A percentile compares a stretch with the other conserved stretches of the same genome.
These are phyloP conservation scores for Tulasnella sp. DNA, from an alignment of 768 basidiomycete genomes.

Conservation along the genomic window DNA sequence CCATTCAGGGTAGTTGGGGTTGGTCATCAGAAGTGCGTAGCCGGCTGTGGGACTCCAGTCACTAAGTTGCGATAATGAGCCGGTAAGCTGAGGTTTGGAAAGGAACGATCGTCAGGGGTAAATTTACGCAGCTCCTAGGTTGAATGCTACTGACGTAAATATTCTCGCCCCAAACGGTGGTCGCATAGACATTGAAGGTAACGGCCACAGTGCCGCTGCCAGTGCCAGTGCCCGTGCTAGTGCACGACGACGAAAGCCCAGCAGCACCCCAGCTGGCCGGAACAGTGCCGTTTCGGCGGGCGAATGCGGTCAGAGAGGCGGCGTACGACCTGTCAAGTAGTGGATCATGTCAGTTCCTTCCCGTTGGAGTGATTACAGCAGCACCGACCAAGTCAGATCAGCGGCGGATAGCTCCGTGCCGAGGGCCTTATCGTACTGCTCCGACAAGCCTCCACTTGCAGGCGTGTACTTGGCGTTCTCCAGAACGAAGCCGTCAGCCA, in stretches of 20 bases:
- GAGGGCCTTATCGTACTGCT: constrained; percentile 12
- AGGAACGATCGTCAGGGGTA: too few species aligned
- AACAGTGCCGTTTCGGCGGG: constrained; percentile 39
- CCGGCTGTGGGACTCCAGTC: constrained; percentile 44
- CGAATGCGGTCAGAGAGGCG: constrained; percentile 30
- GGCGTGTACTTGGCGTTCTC: constrained; percentile 12
- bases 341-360: too few species aligned
- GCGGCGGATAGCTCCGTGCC: constrained; percentile 8
- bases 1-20: constrained; percentile 55
- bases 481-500: constrained; percentile 11
- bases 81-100: too few species aligned
- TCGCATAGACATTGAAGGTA: constrained; percentile 53
- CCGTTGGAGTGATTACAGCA: not conserved
- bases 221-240: not conserved
- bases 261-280: constrained; percentile 56
- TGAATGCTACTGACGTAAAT: constrained; percentile 55
- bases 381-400: constrained; percentile 16
- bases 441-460: constrained; percentile 10
- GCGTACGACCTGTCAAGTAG: not conserved
- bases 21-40: constrained; percentile 41
- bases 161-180: constrained; percentile 55
- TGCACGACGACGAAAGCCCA: constrained; percentile 33
- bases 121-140: too few species aligned
- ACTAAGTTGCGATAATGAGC: too few species aligned
- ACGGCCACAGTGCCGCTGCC: constrained; percentile 33